phyloP scores from a whole-genome alignment of 306 rosid genomes.

The Dalbergia cochinchinensis region DNA sequence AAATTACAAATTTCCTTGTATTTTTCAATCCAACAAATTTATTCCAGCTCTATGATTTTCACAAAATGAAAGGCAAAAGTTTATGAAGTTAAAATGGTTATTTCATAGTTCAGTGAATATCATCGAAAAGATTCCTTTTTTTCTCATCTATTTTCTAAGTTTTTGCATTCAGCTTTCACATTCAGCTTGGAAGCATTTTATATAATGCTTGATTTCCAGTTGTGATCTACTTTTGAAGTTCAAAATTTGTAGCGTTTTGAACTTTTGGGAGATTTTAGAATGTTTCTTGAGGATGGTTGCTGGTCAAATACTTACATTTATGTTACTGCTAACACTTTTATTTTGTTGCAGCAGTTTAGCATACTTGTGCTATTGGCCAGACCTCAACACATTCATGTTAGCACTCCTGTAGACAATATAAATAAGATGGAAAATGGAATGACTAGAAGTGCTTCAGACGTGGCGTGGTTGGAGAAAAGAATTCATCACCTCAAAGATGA shows the following conservation, averaged over 20 bases:
- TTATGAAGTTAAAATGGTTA: background rate
- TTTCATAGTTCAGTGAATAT: slow-evolving; percentile 12
- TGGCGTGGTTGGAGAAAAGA: slow-evolving; percentile 88
- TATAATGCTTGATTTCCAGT: slow-evolving; percentile 2
- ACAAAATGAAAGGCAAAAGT: background rate
- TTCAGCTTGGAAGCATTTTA: slow-evolving; percentile 30
- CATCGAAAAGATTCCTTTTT: background rate
- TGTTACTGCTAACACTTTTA: background rate
- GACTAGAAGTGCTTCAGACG: slow-evolving; percentile 61
- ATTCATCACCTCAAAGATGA: slow-evolving; percentile 89
- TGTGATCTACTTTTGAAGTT: slow-evolving; percentile 9
- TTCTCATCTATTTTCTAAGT: background rate
- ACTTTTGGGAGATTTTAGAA: background rate
- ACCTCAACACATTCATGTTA: slow-evolving; percentile 84
- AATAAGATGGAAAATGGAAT: slow-evolving; percentile 55
- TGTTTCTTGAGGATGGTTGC: slow-evolving; percentile 11
- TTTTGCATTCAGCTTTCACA: slow-evolving; percentile 2
- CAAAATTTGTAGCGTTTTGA: background rate
- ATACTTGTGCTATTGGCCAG: slow-evolving; percentile 79
- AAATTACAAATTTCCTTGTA: background rate
- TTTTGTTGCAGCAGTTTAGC: slow-evolving; percentile 84
- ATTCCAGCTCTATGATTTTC: background rate
- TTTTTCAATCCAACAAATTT: slow-evolving; percentile 2
- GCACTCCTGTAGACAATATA: slow-evolving; percentile 58
- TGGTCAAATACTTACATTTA: slow-evolving; percentile 12